phyloP scores from a whole-genome alignment of 495 filamentous ascomycete genomes.

The Penicillium ochrochloron region DNA sequence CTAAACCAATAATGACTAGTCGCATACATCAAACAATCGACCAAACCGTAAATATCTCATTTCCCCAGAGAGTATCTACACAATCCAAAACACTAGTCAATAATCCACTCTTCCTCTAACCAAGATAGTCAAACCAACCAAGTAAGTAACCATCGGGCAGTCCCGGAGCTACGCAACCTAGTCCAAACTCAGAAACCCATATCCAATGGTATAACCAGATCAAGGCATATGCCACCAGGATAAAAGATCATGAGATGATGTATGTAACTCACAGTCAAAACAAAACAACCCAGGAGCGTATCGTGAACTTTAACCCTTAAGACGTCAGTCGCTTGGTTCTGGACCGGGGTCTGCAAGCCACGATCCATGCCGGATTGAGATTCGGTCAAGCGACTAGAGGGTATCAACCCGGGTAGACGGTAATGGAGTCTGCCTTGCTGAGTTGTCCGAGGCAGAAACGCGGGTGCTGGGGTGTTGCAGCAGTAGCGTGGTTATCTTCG shows the following conservation, averaged over 20 bases:
- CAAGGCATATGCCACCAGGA: not conserved
- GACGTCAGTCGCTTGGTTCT: not conserved
- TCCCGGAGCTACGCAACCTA: not conserved
- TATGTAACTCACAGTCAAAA: not conserved
- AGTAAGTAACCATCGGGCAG: not conserved
- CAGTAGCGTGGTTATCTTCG: not conserved
- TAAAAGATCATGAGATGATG: not conserved
- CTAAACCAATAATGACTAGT: not conserved
- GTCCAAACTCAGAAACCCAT: not conserved
- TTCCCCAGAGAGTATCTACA: not conserved
- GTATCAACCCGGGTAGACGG: not conserved
- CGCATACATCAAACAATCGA: not conserved
- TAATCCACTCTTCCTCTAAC: not conserved
- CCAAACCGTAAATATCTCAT: not conserved
- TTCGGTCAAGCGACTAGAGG: not conserved
- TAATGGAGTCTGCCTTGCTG: not conserved
- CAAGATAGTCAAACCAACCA: not conserved
- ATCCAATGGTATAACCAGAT: not conserved
- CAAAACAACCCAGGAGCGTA: not conserved
- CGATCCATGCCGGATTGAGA: not conserved
- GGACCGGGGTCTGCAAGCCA: not conserved
- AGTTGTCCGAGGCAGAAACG: slow-evolving; percentile 9
- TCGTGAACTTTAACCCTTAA: not conserved
- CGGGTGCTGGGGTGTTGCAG: not conserved
- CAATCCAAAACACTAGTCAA: not conserved